Base-by-base conservation (phyloP, 768 basidiomycete genomes). In the Chalciporus piperatus region DNA sequence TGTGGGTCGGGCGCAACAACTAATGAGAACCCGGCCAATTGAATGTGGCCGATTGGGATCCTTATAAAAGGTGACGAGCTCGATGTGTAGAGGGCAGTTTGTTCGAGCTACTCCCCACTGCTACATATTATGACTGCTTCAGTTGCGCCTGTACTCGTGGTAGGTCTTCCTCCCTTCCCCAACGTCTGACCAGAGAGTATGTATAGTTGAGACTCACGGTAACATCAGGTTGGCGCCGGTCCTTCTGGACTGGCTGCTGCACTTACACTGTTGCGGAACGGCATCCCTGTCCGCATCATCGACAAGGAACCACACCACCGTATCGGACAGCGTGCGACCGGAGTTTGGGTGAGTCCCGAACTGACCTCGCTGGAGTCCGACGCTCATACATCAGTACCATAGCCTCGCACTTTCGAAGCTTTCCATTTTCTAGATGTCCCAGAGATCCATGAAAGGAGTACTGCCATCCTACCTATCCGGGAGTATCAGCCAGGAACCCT, bases 271-370 rank as follows among this genome's bases (percentile, higher is more conserved):
- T 59, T 76, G 14, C 67, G 68, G 19, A 78, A 79, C 60, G 71
- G 73, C 5, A 63, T 81, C 16, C 70, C 76, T 10, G 74, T 82
- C 7, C 75, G 78, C 17, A 73, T 84, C 23, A 75, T 83, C 41
- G 76, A 82, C 51, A 78, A 77, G 54, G 72, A 71, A 45, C 57
- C 65, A 0, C 45, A 65, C 0, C 67, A 70, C 10, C 68, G 62
- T 13, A 55, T 71, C 14, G 74, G 73, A 3, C 70, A 74, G 51
- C 71, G 77, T 3, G 71, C 70, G 3, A 64, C 63, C 4, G 75
- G 67, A 3, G 55, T 79, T 23, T 73, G 72, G 70, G 75, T 74
- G 37, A 32, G 66, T 25, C 49, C 10, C 14, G 13, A 23, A 25
- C 2, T 32, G 13, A 32, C 4, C 13, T 32, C 11, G 22, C 11